Base-by-base conservation (phyloP, 2,329 filamentous ascomycete species). In the Sporothrix phasma region DNA sequence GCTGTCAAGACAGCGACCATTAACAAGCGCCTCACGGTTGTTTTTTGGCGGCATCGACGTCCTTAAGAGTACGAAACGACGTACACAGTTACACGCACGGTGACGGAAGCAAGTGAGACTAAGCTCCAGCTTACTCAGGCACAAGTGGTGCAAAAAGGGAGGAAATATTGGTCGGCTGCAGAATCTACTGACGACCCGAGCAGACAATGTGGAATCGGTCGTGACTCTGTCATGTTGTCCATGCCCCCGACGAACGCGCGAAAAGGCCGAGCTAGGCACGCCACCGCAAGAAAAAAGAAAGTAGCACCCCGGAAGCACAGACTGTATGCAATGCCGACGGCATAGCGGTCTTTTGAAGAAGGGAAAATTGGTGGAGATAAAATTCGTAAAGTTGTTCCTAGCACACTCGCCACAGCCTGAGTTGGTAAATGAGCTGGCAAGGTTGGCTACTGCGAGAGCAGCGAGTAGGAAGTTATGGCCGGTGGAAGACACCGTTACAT, bases 61-160 rank as follows among this genome's bases (percentile, higher is more conserved):
- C 63, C 41, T 69, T 68, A 5, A 5, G 54, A 69, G 15, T 63
- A 66, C 17, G 66, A 69, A 46, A 68, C 68, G 29, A 68, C 66
- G 3, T 68, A 65, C 29, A 70, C 69, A 3, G 64, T 69, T 13
- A 69, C 69, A 6, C 65, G 64, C 17, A 70, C 69, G 2, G 64
- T 67, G 13, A 61, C 68, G 8, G 68, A 70, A 63, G 68, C 67
- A 7, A 66, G 68, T 70, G 59, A 66, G 66, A n/a, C 54, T 10
- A 15, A 13, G 19, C 19, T 7, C 49, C n/a, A n/a, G 10, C 10
- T 17, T 8, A 47, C 5, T 34, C 7, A 22, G 24, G 17, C 8
- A 56, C 19, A 39, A 37, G 11, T 2, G 34, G 34, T 8, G 34
- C 4, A 53, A 17, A 54, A 11, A 19, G 31, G 11, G 15, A 29